Base-by-base conservation (phyloP, 2,329 filamentous ascomycete species). In the Myrmaecium sp. region DNA sequence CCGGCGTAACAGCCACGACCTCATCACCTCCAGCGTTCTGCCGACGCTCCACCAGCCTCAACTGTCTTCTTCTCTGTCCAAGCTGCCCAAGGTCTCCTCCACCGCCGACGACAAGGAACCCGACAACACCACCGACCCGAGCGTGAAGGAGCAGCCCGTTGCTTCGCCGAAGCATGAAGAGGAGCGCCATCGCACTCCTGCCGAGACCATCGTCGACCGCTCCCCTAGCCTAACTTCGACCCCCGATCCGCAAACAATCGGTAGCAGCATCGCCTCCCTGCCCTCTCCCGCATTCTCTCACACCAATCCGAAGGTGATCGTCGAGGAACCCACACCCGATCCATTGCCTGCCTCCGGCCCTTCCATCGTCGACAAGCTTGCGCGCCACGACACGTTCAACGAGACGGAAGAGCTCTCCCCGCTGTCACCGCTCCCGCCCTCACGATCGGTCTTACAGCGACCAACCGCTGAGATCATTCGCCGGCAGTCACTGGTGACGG, bases 391-490 rank as follows among this genome's bases (percentile, higher is more conserved):
- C n/a, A n/a, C n/a, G n/a, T n/a, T n/a, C n/a, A n/a, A n/a, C n/a
- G n/a, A n/a, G n/a, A n/a, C n/a, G n/a, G 25, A 41, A 7, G 27
- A 23, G 1, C 34, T 31, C 11, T 33, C 36, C 23, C 23, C 35
- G 21, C 33, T 40, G 9, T 15, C 25, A 25, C 29, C 30, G 23
- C 14, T 14, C 30, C 12, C 27, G 12, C 8, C 27, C 29, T 3
- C 28, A 4, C 36, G 22, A 18, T 25, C 26, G 26, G 28, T 30
- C 33, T 29, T 32, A 20, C 21, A 31, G 17, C 26, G 55, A 53
- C 16, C 52, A 43, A 38, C 54, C 47, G 34, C 63, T 60, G 38
- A 54, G 51, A 20, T 55, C 46, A 26, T 40, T 17, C 47, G 53
- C 30, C 42, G 43, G 29, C 52, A 55, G 36, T 55, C 52, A 15